Percentiles rank a stretch among this genome's conserved stretches.
Conservation (phyloP, 2,329 filamentous ascomycete genomes). For the Tolypocladium paradoxum region DNA sequence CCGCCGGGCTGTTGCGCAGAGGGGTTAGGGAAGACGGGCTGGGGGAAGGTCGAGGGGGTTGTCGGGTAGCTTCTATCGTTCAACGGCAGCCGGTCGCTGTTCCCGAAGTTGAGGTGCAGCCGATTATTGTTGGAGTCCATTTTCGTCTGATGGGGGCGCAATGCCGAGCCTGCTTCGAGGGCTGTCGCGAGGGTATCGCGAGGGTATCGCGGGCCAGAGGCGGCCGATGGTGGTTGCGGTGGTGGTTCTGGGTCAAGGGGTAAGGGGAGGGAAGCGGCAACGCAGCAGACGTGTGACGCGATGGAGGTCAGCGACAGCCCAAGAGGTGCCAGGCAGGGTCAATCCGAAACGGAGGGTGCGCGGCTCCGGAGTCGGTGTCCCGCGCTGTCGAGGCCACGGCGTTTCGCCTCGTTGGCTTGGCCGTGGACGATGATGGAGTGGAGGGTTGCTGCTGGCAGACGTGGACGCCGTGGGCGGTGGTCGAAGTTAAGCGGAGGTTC, state of each 20-base stretch:
- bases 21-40: conserved; percentile 56
- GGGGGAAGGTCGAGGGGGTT: conserved; percentile 91
- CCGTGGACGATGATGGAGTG: neutral
- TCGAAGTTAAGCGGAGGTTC: neutral
- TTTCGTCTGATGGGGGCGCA: neutral
- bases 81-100: conserved; percentile 50
- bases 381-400: neutral
- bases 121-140: conserved; percentile 51
- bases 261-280: neutral
- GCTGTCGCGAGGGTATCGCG: neutral
- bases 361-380: neutral
- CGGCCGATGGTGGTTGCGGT: neutral
- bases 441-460: neutral
- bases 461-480: neutral
- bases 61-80: conserved; percentile 68
- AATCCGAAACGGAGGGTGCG: neutral
- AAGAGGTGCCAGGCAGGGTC: neutral
- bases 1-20: conserved; percentile 12
- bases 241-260: neutral
- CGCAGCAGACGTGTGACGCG: neutral
- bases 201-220: neutral
- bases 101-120: conserved; percentile 56
- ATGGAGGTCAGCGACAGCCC: neutral
- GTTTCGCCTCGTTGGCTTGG: neutral
- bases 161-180: neutral